A percentile compares a stretch with the other conserved stretches of the same genome.
phyloP scores from a whole-genome alignment of 2,329 filamentous ascomycete genomes.

The Alternaria conjuncta region DNA sequence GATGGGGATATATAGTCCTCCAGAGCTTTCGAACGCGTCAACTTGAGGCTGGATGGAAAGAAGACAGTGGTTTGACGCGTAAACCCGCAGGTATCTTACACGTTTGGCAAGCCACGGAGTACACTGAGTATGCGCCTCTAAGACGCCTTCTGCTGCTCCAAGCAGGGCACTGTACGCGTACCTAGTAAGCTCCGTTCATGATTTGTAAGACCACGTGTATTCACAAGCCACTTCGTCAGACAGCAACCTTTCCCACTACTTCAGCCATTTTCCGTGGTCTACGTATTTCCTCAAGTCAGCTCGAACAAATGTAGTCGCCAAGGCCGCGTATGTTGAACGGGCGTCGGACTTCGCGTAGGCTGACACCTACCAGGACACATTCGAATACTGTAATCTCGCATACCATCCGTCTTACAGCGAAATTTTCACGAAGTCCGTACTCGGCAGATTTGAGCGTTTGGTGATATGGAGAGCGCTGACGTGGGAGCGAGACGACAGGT shows the following conservation, averaged over 20 bases:
- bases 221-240: too few relatives aligned
- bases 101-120: background rate
- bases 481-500: too few relatives aligned
- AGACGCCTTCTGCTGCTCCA: background rate
- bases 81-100: background rate
- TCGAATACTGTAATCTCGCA: too few relatives aligned
- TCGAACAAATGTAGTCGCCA: background rate
- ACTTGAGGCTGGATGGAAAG: background rate
- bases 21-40: background rate
- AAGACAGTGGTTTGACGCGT: background rate
- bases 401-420: too few relatives aligned
- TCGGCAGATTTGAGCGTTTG: too few relatives aligned
- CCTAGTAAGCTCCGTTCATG: too few relatives aligned
- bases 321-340: background rate
- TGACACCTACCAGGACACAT: too few relatives aligned
- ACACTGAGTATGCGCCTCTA: background rate
- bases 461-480: background rate
- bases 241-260: too few relatives aligned
- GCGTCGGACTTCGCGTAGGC: background rate
- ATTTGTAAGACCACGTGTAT: too few relatives aligned
- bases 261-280: too few relatives aligned
- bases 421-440: background rate
- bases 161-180: background rate
- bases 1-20: background rate
- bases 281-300: too few relatives aligned